Conservation (phyloP, 352 stramenopile genomes). For the Pythium guiyangense region DNA sequence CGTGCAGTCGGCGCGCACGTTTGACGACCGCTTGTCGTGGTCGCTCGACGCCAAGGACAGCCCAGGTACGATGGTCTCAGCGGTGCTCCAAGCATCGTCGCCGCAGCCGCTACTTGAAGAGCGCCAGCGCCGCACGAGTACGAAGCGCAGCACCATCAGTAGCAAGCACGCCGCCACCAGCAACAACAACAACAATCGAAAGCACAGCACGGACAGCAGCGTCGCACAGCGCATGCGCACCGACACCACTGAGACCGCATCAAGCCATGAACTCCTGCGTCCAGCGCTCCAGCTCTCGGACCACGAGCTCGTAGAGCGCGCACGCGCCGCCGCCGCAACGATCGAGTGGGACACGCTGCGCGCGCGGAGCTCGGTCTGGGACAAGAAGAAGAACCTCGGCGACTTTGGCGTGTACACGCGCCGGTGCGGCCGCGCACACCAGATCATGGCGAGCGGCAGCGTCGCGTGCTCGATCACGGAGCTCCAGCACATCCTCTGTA, state of each 20-base stretch:
- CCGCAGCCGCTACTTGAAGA: conserved; percentile 7
- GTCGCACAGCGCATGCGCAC: background rate
- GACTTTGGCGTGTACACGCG: conserved; percentile 21
- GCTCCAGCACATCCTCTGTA: conserved; percentile 28
- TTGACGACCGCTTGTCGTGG: background rate
- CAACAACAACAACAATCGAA: background rate
- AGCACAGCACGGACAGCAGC: background rate
- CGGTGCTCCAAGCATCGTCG: conserved; percentile 7
- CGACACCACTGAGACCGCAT: no score
- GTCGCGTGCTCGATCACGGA: conserved; percentile 31
- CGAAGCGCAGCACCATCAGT: background rate
- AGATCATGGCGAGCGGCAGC: conserved; percentile 20
- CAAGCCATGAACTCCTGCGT: background rate
- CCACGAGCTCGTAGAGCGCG: background rate
- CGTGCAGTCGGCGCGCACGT: background rate
- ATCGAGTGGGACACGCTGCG: conserved; percentile 16
- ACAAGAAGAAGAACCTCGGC: conserved; percentile 11
- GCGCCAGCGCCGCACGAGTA: background rate
- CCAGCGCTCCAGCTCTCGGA: conserved; percentile 11
- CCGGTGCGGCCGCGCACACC: conserved; percentile 8
- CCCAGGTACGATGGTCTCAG: background rate
- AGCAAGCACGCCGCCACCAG: background rate
- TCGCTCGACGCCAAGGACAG: background rate
- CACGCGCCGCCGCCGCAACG: background rate
- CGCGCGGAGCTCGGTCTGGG: conserved; percentile 14